Base-by-base conservation (phyloP, 148 eudicot species). In the Silene uniflora region DNA sequence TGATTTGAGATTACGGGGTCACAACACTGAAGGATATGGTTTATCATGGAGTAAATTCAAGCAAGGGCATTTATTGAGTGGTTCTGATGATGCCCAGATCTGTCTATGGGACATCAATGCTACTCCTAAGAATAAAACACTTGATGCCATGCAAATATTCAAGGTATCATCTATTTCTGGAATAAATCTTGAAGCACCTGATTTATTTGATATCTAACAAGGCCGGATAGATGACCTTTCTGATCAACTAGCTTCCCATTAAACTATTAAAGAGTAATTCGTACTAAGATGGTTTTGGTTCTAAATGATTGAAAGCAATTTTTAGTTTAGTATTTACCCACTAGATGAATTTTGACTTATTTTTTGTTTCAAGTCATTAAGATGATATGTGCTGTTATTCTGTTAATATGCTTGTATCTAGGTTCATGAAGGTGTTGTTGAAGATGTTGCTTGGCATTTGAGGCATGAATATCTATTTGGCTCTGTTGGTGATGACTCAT, bases 391-490 rank as follows among this genome's bases (percentile, higher is more conserved):
- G 27, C 24, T 62, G 55, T 24, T 78, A 29, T 58, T 67, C 35
- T 25, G 42, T n/a, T n/a, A n/a, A n/a, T n/a, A n/a, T 71, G 77
- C 81, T 69, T 49, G 55, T 70, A 65, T 75, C 47, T 75, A 92
- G 95, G 88, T 89, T 75, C 95, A 89, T 85, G 93, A 92, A 77
- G 93, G 95, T 69, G 93, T 85, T 56, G 97, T 92, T 39, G 95
- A 92, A 79, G 97, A 92, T 83, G 97, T 92, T 68, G 88, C 97
- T 35, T 92, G 97, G 97, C 97, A 92, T 85, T 78, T 83, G 85
- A 90, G 90, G 85, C 89, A 90, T 71, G 95, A 92, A 69, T 85
- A 90, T 77, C 81, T 92, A 79, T 92, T 92, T 82, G 98, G 93
- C 44, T 92, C 95, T 62, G 91, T 89, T 79, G 98, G 96, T 27